Evolutionary conservation across 2,329 filamentous ascomycete genomes (phyloP).

Genomic region (Fusarium aywerte): DNA sequence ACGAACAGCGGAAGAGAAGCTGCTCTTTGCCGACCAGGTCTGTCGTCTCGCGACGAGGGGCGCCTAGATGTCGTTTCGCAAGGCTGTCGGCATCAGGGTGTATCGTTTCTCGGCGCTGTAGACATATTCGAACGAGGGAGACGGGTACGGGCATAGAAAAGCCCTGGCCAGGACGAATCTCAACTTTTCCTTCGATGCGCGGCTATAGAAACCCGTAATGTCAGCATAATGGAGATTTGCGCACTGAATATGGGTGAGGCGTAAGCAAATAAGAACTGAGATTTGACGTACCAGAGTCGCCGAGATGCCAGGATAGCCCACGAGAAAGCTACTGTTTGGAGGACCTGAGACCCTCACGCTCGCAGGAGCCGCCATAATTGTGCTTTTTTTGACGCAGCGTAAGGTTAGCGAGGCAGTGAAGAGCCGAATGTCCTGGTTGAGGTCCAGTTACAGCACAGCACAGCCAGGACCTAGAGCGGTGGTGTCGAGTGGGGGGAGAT

Average conservation of each 20-base stretch:
- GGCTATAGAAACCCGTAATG: constrained; percentile 66
- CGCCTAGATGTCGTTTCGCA: constrained; percentile 89
- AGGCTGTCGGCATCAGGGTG: constrained; percentile 95
- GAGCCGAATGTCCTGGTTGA: constrained; percentile 19
- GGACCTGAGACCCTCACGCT: constrained; percentile 93
- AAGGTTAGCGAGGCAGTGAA: constrained; percentile 23
- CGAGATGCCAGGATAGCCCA: constrained; percentile 97
- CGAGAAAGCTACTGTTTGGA: constrained; percentile 95
- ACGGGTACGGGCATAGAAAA: constrained; percentile 89
- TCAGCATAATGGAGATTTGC: constrained; percentile 31
- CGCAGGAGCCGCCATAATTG: constrained; percentile 49
- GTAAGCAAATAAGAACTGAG: constrained; percentile 26
- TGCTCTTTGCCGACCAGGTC: constrained; percentile 97
- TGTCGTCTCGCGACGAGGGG: constrained; percentile 87
- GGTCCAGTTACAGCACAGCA: constrained; percentile 1
- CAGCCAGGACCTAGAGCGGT: constrained; percentile 23
- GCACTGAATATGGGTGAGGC: constrained; percentile 16
- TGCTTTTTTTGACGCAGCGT: constrained; percentile 27
- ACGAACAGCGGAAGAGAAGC: constrained; percentile 85
- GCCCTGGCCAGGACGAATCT: constrained; percentile 88
- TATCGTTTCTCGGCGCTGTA: constrained; percentile 94
- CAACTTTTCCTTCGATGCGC: constrained; percentile 96
- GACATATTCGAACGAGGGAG: constrained; percentile 91
- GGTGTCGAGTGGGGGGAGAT: constrained; percentile 40
- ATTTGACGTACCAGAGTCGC: constrained; percentile 85